Evolutionary conservation across 768 basidiomycete genomes (phyloP), one percentile per base, ranked within the genome.

Genomic region (Mycena metata): DNA sequence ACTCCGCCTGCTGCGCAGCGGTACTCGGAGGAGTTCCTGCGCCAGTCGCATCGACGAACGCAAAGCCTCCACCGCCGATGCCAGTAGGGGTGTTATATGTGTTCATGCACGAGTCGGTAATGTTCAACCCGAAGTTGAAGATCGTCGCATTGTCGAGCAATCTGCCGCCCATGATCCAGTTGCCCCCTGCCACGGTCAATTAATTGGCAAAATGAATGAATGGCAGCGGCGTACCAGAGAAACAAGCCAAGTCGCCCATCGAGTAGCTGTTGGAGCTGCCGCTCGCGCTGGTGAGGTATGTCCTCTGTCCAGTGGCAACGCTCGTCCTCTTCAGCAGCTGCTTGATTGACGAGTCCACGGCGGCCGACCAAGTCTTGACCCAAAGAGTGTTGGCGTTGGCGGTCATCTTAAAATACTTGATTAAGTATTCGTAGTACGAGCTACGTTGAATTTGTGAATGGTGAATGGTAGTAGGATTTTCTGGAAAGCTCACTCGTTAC

Each of bases 321-420:
- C 56, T 65, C 49, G 64, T 59, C 26, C 10, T 19, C 57, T 65
- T 65, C 19, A 65, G 64, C 39, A 65, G 64, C 56, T 65, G 64
- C 24, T 67, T 60, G 58, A 67, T 67, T 26, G 66, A 58, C 0
- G 66, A 67, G 58, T 67, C 66, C 15, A 67, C 59, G 66, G 66
- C 66, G 35, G 66, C 49, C 30, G 57, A 45, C 66, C 66, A 67
- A 7, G 66, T 67, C 21, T 52, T 55, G 23, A 49, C 66, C 57
- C 57, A 67, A 8, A 67, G 43, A 6, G 66, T 7, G 51, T 67
- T 60, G 58, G 49, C 66, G 23, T 60, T 67, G 46, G 57, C 59
- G 19, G 66, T 67, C 57, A 67, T 60, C 16, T 60, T 60, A 58
- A 45, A 43, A 50, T 60, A 60, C 49, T 67, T 67, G 66, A 67